These are phyloP conservation scores for Starmerella kuoi DNA, from an alignment of 805 yeast genomes.

Conservation along the genomic window DNA sequence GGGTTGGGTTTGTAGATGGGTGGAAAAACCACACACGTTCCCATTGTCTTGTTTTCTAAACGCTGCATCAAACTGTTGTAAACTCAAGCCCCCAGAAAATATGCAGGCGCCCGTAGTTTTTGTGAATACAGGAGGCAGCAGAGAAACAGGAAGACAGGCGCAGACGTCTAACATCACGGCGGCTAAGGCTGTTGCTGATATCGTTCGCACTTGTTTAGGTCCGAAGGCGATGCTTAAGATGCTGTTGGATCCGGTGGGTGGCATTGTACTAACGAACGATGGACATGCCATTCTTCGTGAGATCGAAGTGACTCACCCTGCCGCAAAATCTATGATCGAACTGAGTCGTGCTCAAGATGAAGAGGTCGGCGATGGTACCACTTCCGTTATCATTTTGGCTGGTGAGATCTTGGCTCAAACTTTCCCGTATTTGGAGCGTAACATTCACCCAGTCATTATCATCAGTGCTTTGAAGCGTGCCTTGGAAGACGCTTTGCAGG, in stretches of 20 bases:
- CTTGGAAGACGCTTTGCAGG: slow-evolving; percentile 74
- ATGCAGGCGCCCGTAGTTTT: slow-evolving; percentile 82
- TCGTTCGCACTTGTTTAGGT: slow-evolving; percentile 93
- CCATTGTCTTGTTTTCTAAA: too few species aligned
- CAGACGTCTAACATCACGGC: slow-evolving; percentile 95
- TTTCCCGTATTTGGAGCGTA: slow-evolving; percentile 80
- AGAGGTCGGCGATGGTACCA: slow-evolving; percentile 98
- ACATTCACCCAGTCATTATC: slow-evolving; percentile 92
- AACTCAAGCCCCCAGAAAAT: background rate
- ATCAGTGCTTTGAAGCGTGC: slow-evolving; percentile 91
- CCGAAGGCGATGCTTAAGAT: slow-evolving; percentile 98
- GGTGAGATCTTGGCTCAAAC: slow-evolving; percentile 95
- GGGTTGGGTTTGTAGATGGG: too few species aligned
- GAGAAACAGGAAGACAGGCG: slow-evolving; percentile 95
- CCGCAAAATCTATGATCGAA: slow-evolving; percentile 97
- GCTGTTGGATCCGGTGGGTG: slow-evolving; percentile 89
- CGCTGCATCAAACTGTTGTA: background rate
- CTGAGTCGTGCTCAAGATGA: slow-evolving; percentile 94
- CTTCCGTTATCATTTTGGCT: slow-evolving; percentile 90
- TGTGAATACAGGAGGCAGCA: slow-evolving; percentile 76
- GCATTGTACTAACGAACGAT: slow-evolving; percentile 91
- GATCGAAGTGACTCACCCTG: slow-evolving; percentile 91
- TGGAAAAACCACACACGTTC: too few species aligned
- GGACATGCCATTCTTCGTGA: slow-evolving; percentile 97
- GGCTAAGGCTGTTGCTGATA: slow-evolving; percentile 98